These are phyloP conservation scores for Cladosporium sp. DNA, from an alignment of 2,329 filamentous ascomycete species.

Conservation along the genomic window DNA sequence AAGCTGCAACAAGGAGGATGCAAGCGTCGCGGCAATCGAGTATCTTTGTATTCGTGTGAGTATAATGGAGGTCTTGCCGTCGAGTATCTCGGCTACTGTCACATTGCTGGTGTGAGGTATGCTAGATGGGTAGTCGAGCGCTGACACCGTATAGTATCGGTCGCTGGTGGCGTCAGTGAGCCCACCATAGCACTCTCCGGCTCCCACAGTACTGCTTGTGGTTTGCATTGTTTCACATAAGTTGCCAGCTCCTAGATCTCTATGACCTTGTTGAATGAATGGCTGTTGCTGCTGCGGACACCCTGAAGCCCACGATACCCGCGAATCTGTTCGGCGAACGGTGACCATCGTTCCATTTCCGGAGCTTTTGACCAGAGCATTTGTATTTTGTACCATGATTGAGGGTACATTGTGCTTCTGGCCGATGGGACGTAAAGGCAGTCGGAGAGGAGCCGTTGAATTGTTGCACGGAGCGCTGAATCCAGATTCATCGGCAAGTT, in stretches of 20 bases:
- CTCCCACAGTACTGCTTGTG: background rate
- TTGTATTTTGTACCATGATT: background rate
- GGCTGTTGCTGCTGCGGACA: background rate
- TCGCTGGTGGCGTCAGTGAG: background rate
- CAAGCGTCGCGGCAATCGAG: conserved; percentile 22
- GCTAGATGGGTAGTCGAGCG: background rate
- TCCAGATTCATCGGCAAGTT: conserved; percentile 1
- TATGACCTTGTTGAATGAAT: no score
- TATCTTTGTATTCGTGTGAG: conserved; percentile 24
- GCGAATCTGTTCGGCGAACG: background rate
- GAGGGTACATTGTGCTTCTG: background rate
- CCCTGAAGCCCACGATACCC: background rate
- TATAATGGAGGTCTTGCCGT: background rate
- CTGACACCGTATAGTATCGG: background rate
- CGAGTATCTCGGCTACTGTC: conserved; percentile 11
- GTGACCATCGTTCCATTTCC: background rate
- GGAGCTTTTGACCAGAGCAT: background rate
- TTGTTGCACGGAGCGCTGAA: background rate
- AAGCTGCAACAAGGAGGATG: conserved; percentile 26
- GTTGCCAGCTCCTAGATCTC: background rate
- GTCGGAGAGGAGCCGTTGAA: background rate
- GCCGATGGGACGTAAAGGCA: background rate
- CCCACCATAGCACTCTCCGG: background rate
- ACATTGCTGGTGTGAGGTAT: background rate
- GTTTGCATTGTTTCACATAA: background rate